A percentile compares a stretch with the other conserved stretches of the same genome.
These are phyloP conservation scores for Diospyros lotus DNA, from an alignment of 148 eudicot species.

Conservation along the genomic window DNA sequence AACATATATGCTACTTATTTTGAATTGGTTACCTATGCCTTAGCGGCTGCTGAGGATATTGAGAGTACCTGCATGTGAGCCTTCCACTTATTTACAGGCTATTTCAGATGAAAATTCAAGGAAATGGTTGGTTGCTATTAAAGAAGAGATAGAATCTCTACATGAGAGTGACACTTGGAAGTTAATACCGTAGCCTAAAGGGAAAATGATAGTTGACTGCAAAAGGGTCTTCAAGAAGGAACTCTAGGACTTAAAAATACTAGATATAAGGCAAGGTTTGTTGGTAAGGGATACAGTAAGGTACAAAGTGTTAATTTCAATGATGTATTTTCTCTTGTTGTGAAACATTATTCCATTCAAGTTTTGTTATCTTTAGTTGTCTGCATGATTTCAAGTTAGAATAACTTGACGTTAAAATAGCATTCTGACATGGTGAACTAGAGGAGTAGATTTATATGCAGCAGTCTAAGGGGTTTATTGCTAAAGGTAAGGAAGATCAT, in stretches of 20 bases:
- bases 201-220: neutral
- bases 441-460: neutral
- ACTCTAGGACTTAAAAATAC: neutral
- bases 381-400: neutral
- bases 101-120: neutral
- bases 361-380: neutral
- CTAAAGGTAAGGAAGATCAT: neutral
- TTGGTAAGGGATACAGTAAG: neutral
- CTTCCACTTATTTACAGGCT: neutral
- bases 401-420: neutral
- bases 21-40: slow-evolving; percentile 4
- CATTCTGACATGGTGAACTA: neutral
- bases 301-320: neutral
- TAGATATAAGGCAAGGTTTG: too few relatives aligned
- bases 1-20: neutral
- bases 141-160: neutral
- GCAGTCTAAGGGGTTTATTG: neutral
- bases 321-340: neutral
- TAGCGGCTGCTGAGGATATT: neutral
- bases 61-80: neutral
- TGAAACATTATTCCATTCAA: neutral
- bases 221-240: neutral
- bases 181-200: neutral
- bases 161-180: neutral
- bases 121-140: neutral